Evolutionary conservation across 352 stramenopile genomes (phyloP).

Genomic region (Pythium chondricola): DNA sequence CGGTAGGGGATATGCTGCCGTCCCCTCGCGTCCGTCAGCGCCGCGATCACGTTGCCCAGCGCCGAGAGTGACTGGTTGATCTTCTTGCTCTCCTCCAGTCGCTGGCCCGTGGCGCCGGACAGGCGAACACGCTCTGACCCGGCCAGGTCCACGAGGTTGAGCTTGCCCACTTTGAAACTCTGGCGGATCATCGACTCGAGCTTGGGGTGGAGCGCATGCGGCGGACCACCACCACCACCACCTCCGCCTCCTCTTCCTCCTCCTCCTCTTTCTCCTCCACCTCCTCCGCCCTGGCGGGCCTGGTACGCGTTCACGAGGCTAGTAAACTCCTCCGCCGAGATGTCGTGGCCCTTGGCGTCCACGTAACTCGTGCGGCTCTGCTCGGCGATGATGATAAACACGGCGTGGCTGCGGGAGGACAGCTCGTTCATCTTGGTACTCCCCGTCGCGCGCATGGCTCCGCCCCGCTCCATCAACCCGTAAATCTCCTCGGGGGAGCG

Average conservation of each 20-base stretch:
- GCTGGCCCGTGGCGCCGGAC: slow-evolving; percentile 79
- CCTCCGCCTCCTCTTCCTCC: slow-evolving; percentile 7
- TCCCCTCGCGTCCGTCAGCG: slow-evolving; percentile 80
- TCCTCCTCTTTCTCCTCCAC: slow-evolving; percentile 1
- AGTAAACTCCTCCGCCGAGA: slow-evolving; percentile 83
- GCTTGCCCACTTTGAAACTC: slow-evolving; percentile 93
- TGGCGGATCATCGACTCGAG: slow-evolving; percentile 88
- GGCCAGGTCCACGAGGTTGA: slow-evolving; percentile 92
- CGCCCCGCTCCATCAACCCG: slow-evolving; percentile 90
- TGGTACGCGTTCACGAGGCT: slow-evolving; percentile 73
- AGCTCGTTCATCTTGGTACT: slow-evolving; percentile 90
- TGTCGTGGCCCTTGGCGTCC: slow-evolving; percentile 70
- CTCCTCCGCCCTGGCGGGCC: slow-evolving; percentile 30
- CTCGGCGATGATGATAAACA: slow-evolving; percentile 95
- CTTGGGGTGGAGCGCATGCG: slow-evolving; percentile 44
- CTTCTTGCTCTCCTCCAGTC: slow-evolving; percentile 90
- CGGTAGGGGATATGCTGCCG: slow-evolving; percentile 92
- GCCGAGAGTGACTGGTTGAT: slow-evolving; percentile 91
- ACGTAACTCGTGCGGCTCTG: slow-evolving; percentile 90
- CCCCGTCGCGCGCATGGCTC: slow-evolving; percentile 71
- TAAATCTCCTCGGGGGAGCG: slow-evolving; percentile 91
- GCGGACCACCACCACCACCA: slow-evolving; percentile 14
- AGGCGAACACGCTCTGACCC: slow-evolving; percentile 88
- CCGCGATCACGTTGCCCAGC: slow-evolving; percentile 88
- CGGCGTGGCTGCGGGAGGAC: slow-evolving; percentile 82